Evolutionary conservation across 495 filamentous ascomycete genomes (phyloP).

Genomic region (Aspergillus baeticus): DNA sequence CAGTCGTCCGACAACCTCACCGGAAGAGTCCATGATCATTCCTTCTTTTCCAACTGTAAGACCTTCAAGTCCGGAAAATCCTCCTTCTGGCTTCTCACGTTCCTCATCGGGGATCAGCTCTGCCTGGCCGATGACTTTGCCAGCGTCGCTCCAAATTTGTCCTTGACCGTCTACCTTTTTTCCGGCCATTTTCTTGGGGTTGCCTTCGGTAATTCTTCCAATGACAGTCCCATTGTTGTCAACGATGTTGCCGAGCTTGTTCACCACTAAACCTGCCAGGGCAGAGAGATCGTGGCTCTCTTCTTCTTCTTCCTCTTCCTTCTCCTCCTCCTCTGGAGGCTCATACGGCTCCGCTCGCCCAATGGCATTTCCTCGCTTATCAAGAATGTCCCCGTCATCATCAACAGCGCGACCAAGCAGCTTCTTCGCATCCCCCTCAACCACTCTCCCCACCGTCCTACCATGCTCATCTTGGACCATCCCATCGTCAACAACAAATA

Average conservation of each 20-base stretch:
- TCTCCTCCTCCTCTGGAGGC: constrained; percentile 48
- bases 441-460: constrained; percentile 66
- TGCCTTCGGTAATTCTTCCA: constrained; percentile 70
- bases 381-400: constrained; percentile 80
- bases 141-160: constrained; percentile 69
- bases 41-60: constrained; percentile 69
- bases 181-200: constrained; percentile 61
- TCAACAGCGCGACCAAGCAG: constrained; percentile 77
- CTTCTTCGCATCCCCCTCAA: constrained; percentile 73
- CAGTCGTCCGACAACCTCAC: constrained; percentile 65
- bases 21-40: constrained; percentile 57
- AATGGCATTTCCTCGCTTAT: constrained; percentile 75
- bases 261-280: constrained; percentile 65
- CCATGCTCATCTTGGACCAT: constrained; percentile 61
- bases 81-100: constrained; percentile 64
- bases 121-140: constrained; percentile 68
- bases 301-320: constrained; percentile 59
- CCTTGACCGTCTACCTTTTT: constrained; percentile 73
- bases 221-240: constrained; percentile 64
- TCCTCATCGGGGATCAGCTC: constrained; percentile 68
- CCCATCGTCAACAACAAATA: constrained; percentile 47
- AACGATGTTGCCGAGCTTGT: constrained; percentile 76
- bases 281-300: constrained; percentile 25
- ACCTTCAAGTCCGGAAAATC: constrained; percentile 67
- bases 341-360: constrained; percentile 74